Conservation (phyloP, 768 basidiomycete genomes). For the Tylopilus rubrobrunneus region DNA sequence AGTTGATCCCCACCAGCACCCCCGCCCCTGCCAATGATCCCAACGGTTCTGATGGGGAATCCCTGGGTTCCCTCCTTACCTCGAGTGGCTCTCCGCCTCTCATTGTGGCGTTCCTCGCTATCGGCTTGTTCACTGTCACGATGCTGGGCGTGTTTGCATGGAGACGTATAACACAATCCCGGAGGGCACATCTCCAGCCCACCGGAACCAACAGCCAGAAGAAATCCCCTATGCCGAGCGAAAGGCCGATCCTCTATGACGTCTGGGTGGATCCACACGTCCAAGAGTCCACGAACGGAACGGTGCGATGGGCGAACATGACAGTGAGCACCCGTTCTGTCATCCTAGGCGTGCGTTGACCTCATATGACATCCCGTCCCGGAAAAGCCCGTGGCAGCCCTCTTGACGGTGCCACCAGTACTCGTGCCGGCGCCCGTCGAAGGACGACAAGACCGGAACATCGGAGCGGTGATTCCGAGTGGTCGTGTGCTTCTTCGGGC, state of each 20-base stretch:
- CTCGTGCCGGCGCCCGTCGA: background rate
- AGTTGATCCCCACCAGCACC: slow-evolving; percentile 7
- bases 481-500: background rate
- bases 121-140: slow-evolving; percentile 49
- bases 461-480: background rate
- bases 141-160: slow-evolving; percentile 49
- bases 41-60: background rate
- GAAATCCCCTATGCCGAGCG: slow-evolving; percentile 10
- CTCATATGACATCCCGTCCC: background rate
- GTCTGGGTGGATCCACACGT: slow-evolving; percentile 25
- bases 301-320: slow-evolving; percentile 37
- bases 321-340: slow-evolving; percentile 31
- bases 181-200: slow-evolving; percentile 3
- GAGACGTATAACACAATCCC: slow-evolving; percentile 32
- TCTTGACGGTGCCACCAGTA: background rate
- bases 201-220: background rate
- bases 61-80: slow-evolving; percentile 21
- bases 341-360: too few relatives aligned
- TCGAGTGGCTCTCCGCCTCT: slow-evolving; percentile 46
- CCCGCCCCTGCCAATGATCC: background rate
- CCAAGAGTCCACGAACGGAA: background rate
- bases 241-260: slow-evolving; percentile 46
- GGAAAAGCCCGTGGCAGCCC: slow-evolving; percentile 25
- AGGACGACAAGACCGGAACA: too few relatives aligned
- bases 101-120: slow-evolving; percentile 57